Evolutionary conservation across 345 rosid species (phyloP).

Genomic region (Cardiospermum halicacabum): DNA sequence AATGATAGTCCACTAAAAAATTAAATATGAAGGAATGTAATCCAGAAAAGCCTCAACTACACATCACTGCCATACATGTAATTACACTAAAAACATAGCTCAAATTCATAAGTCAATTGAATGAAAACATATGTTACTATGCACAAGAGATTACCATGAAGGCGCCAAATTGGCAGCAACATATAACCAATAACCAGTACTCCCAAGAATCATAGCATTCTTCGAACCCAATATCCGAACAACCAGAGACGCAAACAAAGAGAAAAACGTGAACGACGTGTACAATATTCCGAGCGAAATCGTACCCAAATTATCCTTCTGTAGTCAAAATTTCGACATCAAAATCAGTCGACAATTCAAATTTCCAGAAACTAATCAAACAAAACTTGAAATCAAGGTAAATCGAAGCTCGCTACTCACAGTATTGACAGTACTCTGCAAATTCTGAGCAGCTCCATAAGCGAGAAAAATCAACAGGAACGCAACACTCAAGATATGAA

Average conservation of each 20-base stretch:
- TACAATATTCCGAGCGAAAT: slow-evolving; percentile 84
- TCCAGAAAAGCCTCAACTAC: neutral
- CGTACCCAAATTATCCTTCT: slow-evolving; percentile 74
- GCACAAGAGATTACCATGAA: slow-evolving; percentile 48
- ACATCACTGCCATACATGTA: neutral
- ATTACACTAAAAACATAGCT: neutral
- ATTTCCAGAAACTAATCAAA: neutral
- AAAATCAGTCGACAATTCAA: neutral
- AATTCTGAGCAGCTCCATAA: slow-evolving; percentile 95
- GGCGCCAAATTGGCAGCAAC: slow-evolving; percentile 85
- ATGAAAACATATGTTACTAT: neutral
- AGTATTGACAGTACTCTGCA: slow-evolving; percentile 73
- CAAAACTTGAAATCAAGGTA: neutral
- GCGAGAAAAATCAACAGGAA: slow-evolving; percentile 77
- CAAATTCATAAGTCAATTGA: neutral
- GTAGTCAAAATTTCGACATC: slow-evolving; percentile 21
- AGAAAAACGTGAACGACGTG: slow-evolving; percentile 78
- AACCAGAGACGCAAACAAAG: slow-evolving; percentile 74
- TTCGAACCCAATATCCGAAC: slow-evolving; percentile 76
- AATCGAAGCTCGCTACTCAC: slow-evolving; percentile 33
- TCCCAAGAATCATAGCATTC: slow-evolving; percentile 80
- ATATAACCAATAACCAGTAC: slow-evolving; percentile 87
- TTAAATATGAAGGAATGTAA: too few relatives aligned
- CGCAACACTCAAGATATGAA: slow-evolving; percentile 74
- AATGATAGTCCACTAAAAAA: neutral